phyloP scores from a whole-genome alignment of 108 stramenopile species.

The Chaetoceros muelleri region DNA sequence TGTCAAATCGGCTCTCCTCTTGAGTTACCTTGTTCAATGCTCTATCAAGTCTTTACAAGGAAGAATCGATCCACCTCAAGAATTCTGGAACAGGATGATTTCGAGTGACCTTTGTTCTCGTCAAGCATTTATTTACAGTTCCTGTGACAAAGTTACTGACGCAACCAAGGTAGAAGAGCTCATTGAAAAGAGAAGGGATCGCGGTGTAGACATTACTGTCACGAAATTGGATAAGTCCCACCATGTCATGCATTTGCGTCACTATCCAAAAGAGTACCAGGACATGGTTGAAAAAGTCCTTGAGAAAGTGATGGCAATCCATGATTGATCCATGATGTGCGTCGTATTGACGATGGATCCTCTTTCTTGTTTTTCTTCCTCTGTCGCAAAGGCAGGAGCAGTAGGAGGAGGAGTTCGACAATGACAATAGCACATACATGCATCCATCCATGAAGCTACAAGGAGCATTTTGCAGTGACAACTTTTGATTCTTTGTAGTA shows the following conservation, averaged over 20 bases:
- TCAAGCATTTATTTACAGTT: constrained; percentile 6
- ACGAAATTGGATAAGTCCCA: constrained; percentile 5
- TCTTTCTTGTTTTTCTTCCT: no score
- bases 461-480: no score
- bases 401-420: no score
- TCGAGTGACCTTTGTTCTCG: background rate
- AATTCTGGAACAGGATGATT: constrained; percentile 10
- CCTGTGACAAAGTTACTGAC: constrained; percentile 5
- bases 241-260: constrained; percentile 6
- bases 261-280: constrained; percentile 6
- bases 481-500: no score
- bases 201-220: background rate
- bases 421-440: no score
- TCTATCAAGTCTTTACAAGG: background rate
- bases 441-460: no score
- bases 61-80: background rate
- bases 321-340: no score
- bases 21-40: background rate
- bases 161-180: constrained; percentile 2
- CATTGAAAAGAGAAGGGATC: background rate
- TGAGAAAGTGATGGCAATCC: no score
- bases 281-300: no score
- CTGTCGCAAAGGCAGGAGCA: no score
- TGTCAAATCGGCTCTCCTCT: background rate
- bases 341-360: no score